Evolutionary conservation across 495 filamentous ascomycete genomes (phyloP).

Genomic region (Xanthoparmelia taractica): DNA sequence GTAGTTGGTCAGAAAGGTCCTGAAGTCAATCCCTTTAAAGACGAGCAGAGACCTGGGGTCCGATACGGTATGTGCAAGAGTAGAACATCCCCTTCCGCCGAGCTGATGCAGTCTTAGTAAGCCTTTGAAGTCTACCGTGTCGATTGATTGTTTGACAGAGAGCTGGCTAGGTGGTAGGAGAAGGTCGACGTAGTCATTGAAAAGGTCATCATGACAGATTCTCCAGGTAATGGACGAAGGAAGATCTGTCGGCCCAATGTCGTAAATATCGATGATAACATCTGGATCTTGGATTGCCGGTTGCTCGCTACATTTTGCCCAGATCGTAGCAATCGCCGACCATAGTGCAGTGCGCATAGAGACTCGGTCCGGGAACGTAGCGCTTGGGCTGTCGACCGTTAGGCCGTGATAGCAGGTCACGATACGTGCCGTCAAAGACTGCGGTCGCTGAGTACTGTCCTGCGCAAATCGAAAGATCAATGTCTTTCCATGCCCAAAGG

Average conservation of each 20-base stretch:
- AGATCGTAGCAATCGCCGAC: constrained; percentile 8
- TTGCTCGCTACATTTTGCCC: constrained; percentile 5
- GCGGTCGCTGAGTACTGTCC: constrained; percentile 3
- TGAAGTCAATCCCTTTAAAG: constrained; percentile 18
- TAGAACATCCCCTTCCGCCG: constrained; percentile 14
- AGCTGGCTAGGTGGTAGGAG: constrained; percentile 13
- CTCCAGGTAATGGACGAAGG: constrained; percentile 6
- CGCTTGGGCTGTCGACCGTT: constrained; percentile 1
- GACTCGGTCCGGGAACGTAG: constrained; percentile 9
- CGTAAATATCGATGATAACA: constrained; percentile 16
- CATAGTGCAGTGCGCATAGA: constrained; percentile 13
- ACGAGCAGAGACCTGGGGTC: constrained; percentile 8
- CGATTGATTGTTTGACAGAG: constrained; percentile 2
- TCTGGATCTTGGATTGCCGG: constrained; percentile 8
- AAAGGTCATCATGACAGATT: constrained; percentile 16
- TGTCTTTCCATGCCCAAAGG: constrained; percentile 1
- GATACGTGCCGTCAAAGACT: constrained; percentile 11
- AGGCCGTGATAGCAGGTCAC: constrained; percentile 16
- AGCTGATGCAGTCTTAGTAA: constrained; percentile 7
- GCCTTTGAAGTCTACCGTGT: constrained; percentile 10
- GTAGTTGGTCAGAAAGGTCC: constrained; percentile 10
- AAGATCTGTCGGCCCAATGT: constrained; percentile 6
- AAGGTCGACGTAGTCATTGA: constrained; percentile 7
- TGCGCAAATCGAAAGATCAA: constrained; percentile 4
- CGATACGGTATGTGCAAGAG: constrained; percentile 1